Base-by-base conservation (phyloP, 2,329 filamentous ascomycete genomes). In the Botrytis pseudocinerea region DNA sequence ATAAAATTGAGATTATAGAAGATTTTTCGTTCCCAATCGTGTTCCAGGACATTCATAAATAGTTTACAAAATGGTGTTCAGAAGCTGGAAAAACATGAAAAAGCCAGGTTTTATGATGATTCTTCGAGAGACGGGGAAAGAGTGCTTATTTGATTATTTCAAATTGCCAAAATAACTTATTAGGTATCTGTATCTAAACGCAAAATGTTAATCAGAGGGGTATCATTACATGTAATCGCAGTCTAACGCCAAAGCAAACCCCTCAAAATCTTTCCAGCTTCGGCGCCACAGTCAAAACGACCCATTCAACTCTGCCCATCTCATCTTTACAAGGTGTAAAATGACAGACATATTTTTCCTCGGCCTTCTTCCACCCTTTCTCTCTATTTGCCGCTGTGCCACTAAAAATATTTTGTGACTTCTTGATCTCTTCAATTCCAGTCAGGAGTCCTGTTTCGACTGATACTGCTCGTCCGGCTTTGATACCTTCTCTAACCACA, bases 241-340 rank as follows among this genome's bases (percentile, higher is more conserved):
- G 20, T 25, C 35, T 18, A 54, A 32, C 46, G 16, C 48, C 46
- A 54, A 54, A 28, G 8, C 18, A 28, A 32, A 4, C 14, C 4
- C 32, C 59, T 18, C 20, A 63, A 22, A 22, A 35, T 44, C 28
- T 62, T 54, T 76, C 20, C 74, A 48, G 51, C 70, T 78, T 79
- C 35, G 79, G 79, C 18, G 78, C 77, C 70, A 80, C 76, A 44
- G 79, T 82, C 63, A 83, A 75, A 66, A 83, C 79, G 28, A 82
- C 78, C 75, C 78, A 82, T n/a, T 63, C 77, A 20, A 80, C 78
- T 18, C 62, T 73, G 2, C 79, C 79, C 12, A 76, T 74, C 71
- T 83, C 82, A 75, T 84, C 81, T 76, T 84, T 85, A 75, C 83
- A 75, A 18, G 83, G 83, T 60, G 83, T 85, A 82, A 83, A 84